Evolutionary conservation across 768 basidiomycete species (phyloP), one percentile per base, ranked within the genome.

Genomic region (Pulveroboletus sp.): DNA sequence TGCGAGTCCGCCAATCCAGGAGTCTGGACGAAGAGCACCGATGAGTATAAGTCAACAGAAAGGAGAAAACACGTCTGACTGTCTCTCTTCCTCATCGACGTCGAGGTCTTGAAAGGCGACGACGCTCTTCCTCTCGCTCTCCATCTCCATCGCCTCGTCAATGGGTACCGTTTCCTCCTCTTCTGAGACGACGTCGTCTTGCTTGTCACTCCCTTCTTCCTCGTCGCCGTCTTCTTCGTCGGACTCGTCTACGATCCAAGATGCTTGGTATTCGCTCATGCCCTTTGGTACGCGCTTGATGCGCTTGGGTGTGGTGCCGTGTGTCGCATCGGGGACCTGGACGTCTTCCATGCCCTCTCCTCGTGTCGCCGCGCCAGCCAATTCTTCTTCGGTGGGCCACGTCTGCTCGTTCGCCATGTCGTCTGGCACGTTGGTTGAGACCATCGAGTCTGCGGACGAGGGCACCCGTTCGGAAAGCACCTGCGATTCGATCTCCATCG

Each of bases 371-470:
- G 61, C 70, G 6, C 69, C 77, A 19, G 72, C 73, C 85, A 97
- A 90, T 65, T 97, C 95, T 62, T 97, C 95, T 65, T 97, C 93
- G 0, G 93, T 95, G 1, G 95, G 95, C 94, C 95, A 97, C 0
- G 95, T 99, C 67, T 99, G 95, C 61, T 99, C 95, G 63, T 95
- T 96, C 30, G 78, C 82, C 68, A 96, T 77, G 49, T 90, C 85
- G 60, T 97, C 93, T 5, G 87, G 89, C 20, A 89, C 83, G 64
- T 95, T 93, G 43, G 79, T 85, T 2, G 92, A 93, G 12, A 89
- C 79, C 42, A 97, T 71, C 6, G 93, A 93, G 66, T 97, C 94
- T 1, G 86, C 89, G 1, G 81, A 74, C 0, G 80, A 76, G 1
- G 74, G 61, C 43, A 79, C 72, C 0, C 85, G 83, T 59, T 86